A percentile compares a stretch with the other conserved stretches of the same genome.
These are phyloP conservation scores for Lyophyllum atratum DNA, from an alignment of 768 basidiomycete genomes.

Conservation along the genomic window DNA sequence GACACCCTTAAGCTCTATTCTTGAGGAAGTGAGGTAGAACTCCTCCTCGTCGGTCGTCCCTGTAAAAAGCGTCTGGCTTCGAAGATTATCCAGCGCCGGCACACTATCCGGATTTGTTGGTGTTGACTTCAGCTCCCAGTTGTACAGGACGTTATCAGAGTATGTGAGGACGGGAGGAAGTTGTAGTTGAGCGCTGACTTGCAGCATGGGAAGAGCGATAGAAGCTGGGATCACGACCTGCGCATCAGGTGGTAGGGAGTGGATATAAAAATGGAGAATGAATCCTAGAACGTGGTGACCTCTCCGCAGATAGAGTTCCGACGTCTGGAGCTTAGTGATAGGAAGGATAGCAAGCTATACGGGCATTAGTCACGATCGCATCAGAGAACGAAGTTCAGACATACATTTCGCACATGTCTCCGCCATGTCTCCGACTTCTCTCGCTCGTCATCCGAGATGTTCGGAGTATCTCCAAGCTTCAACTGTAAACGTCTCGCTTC, in stretches of 20 bases:
- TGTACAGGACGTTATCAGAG: conserved; percentile 92
- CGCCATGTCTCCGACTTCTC: conserved; percentile 56
- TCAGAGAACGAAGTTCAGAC: conserved; percentile 13
- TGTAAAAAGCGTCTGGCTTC: conserved; percentile 75
- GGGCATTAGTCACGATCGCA: not conserved
- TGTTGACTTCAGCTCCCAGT: conserved; percentile 55
- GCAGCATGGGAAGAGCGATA: conserved; percentile 77
- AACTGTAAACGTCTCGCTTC: conserved; percentile 48
- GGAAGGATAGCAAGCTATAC: conserved; percentile 56
- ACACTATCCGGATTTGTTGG: conserved; percentile 29
- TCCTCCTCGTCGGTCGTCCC: conserved; percentile 81
- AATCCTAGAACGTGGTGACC: conserved; percentile 79
- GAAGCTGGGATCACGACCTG: conserved; percentile 70
- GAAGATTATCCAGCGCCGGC: conserved; percentile 62
- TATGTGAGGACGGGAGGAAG: conserved; percentile 92
- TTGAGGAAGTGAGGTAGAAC: conserved; percentile 88
- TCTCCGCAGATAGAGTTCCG: conserved; percentile 65
- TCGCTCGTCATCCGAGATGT: conserved; percentile 39
- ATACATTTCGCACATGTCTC: conserved; percentile 47
- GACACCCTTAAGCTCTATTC: conserved; percentile 89
- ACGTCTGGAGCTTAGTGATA: conserved; percentile 43
- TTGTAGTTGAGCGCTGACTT: conserved; percentile 68
- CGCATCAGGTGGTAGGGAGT: conserved; percentile 53
- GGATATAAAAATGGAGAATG: conserved; percentile 81
- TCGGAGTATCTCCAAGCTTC: conserved; percentile 62